Conservation (phyloP, 805 yeast species). For the Candida orba region DNA sequence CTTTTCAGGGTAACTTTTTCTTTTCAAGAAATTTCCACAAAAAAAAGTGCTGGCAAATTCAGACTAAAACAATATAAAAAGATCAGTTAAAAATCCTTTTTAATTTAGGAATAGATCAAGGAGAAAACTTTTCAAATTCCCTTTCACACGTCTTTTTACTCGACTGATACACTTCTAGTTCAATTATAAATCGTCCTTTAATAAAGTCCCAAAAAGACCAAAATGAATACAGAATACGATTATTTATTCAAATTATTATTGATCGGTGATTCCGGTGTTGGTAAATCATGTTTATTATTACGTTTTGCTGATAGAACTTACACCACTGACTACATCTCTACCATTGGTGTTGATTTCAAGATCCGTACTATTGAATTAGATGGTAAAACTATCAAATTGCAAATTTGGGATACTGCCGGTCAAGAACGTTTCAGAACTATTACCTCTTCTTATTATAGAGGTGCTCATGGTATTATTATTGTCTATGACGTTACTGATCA, state of each 20-base stretch:
- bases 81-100: neutral
- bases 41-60: neutral
- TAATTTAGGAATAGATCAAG: too few relatives aligned
- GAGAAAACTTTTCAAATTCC: too few relatives aligned
- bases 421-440: slow-evolving; percentile 98
- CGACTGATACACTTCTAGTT: neutral
- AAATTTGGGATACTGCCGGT: slow-evolving; percentile 99
- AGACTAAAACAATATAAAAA: neutral
- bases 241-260: slow-evolving; percentile 88
- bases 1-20: neutral
- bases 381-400: slow-evolving; percentile 94
- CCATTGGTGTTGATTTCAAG: slow-evolving; percentile 95
- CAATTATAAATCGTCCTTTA: too few relatives aligned
- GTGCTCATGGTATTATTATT: slow-evolving; percentile 97
- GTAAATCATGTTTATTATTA: slow-evolving; percentile 89
- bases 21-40: too few relatives aligned
- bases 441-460: slow-evolving; percentile 95
- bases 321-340: slow-evolving; percentile 93
- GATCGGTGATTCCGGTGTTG: slow-evolving; percentile 98
- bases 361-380: slow-evolving; percentile 88
- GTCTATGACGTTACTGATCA: slow-evolving; percentile 98
- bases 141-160: neutral
- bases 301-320: slow-evolving; percentile 97
- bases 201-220: too few relatives aligned
- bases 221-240: slow-evolving; percentile 93